Conservation (phyloP, 2,329 filamentous ascomycete genomes). For the Cadophora luteo-olivacea region DNA sequence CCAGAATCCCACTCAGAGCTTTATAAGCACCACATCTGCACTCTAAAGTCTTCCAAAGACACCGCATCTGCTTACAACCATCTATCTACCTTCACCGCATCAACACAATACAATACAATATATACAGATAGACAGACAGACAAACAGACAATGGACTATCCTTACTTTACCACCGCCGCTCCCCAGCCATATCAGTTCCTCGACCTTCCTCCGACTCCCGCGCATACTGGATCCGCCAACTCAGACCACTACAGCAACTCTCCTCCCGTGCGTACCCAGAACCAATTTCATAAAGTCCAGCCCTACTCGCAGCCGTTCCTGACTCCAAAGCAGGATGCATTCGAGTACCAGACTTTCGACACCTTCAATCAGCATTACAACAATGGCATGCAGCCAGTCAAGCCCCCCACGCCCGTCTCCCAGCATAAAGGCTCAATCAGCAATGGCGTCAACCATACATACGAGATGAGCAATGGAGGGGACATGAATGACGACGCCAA, state of each 20-base stretch:
- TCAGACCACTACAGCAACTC: slow-evolving; percentile 54
- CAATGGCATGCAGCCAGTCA: slow-evolving; percentile 30
- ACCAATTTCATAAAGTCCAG: slow-evolving; percentile 25
- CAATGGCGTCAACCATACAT: slow-evolving; percentile 35
- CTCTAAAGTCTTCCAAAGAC: slow-evolving; percentile 19
- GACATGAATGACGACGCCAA: slow-evolving; percentile 41
- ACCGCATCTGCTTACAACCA: slow-evolving; percentile 16
- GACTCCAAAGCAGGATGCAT: slow-evolving; percentile 43
- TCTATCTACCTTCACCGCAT: slow-evolving; percentile 26
- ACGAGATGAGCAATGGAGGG: slow-evolving; percentile 30
- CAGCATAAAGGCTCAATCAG: slow-evolving; percentile 39
- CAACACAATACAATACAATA: background rate
- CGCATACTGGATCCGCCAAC: slow-evolving; percentile 47
- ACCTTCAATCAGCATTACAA: slow-evolving; percentile 38
- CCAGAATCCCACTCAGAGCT: slow-evolving; percentile 4
- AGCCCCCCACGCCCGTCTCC: slow-evolving; percentile 39
- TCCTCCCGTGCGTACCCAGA: slow-evolving; percentile 45
- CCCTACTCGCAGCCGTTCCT: slow-evolving; percentile 37
- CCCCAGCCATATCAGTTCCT: slow-evolving; percentile 55
- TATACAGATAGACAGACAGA: background rate
- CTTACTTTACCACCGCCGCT: slow-evolving; percentile 53
- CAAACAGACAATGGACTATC: slow-evolving; percentile 58
- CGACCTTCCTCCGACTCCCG: slow-evolving; percentile 49
- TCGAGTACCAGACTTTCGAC: slow-evolving; percentile 43
- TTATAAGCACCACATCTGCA: slow-evolving; percentile 22